A percentile compares a stretch with the other conserved stretches of the same genome.
These are phyloP conservation scores for Citrus hindsii DNA, from an alignment of 345 rosid species.

Conservation along the genomic window DNA sequence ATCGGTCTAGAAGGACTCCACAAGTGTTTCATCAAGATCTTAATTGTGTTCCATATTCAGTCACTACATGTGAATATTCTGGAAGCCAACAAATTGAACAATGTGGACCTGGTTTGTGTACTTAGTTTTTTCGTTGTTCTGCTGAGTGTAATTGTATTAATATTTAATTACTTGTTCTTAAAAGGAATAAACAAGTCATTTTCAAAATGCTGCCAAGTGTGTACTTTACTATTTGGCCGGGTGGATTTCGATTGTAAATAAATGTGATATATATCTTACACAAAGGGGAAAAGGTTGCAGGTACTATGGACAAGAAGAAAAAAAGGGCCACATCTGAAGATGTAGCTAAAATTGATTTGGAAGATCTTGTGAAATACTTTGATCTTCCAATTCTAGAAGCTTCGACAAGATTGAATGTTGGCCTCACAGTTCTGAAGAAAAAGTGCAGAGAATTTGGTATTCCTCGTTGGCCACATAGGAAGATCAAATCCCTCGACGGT, in stretches of 20 bases:
- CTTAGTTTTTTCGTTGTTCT: slow-evolving; percentile 6
- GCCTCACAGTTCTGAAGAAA: slow-evolving; percentile 59
- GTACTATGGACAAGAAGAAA: slow-evolving; percentile 34
- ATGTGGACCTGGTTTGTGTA: slow-evolving; percentile 30
- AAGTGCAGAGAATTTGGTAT: slow-evolving; percentile 69
- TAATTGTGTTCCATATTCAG: slow-evolving; percentile 49
- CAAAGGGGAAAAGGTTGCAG: slow-evolving; percentile 20
- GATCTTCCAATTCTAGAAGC: slow-evolving; percentile 57
- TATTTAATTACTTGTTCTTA: background rate
- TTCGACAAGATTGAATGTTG: slow-evolving; percentile 47
- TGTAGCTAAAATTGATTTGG: slow-evolving; percentile 48
- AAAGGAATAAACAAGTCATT: background rate
- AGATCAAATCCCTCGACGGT: slow-evolving; percentile 58
- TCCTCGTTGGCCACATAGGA: slow-evolving; percentile 70
- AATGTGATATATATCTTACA: background rate
- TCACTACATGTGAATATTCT: slow-evolving; percentile 22
- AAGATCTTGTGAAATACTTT: slow-evolving; percentile 54
- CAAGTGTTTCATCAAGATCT: slow-evolving; percentile 51
- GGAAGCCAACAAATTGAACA: slow-evolving; percentile 23
- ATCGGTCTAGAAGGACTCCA: slow-evolving; percentile 20
- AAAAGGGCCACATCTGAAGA: slow-evolving; percentile 50
- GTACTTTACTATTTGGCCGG: background rate
- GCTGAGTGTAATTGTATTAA: background rate
- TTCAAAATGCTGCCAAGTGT: background rate
- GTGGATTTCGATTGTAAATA: background rate